Evolutionary conservation across 2,329 filamentous ascomycete species (phyloP), one percentile per base, ranked within the genome.

Genomic region (Volutella citrinella): DNA sequence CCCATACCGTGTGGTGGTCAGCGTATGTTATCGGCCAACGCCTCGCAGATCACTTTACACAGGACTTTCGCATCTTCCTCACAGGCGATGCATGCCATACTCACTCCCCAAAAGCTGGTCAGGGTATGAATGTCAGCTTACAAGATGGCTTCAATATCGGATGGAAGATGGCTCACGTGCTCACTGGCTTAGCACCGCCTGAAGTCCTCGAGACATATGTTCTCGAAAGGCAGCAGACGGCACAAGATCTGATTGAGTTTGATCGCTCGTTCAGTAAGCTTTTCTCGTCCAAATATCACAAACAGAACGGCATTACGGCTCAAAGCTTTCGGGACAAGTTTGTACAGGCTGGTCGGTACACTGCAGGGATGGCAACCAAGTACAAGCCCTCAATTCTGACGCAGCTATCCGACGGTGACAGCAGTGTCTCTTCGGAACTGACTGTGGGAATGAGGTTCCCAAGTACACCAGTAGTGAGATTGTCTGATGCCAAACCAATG

Each of bases 111-210:
- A 82, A 82, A 52, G 78, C 76, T 2, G 78, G 78, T 2, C 79
- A 83, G 52, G 80, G 81, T 10, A 84, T 84, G 80, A 85, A 86
- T 46, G 75, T 83, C 6, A 75, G 69, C 14, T 79, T 85, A 69
- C 79, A 83, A 46, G 81, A 86, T 51, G 48, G 66, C 0, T 76
- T 68, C 54, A 77, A 76, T 36, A 64, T 76, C 1, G 72, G 69
- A 3, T 77, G 73, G 73, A 77, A 77, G 48, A 51, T 77, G 1
- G 69, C 61, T 0, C 44, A 61, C 1, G 62, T 67, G 3, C 48
- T 60, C 8, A 62, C 60, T 23, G 66, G 67, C 4, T 51, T 64
- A 4, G 60, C 64, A 0, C 52, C 48, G 0, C 56, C 35, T 7
- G 14, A 32, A 7, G 34, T 76, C 1, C 52, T 76, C 1, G 31